Percentiles rank a stretch among this genome's conserved stretches.
Evolutionary conservation across 768 basidiomycete species (phyloP).

Genomic region (Phanerochaete sordida): DNA sequence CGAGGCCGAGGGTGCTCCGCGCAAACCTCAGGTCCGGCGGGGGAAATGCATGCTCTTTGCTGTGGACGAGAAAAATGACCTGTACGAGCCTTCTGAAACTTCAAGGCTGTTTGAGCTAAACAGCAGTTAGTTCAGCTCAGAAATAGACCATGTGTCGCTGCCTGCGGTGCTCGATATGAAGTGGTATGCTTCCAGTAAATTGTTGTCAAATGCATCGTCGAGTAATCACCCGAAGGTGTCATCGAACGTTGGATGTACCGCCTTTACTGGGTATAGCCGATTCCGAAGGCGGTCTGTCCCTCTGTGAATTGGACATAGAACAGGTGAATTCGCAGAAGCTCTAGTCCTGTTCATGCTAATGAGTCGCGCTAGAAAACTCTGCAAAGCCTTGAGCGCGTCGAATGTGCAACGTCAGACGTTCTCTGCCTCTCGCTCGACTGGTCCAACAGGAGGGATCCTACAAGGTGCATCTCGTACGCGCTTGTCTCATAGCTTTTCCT

Average conservation of each 20-base stretch:
- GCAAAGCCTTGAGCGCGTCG: conserved; percentile 36
- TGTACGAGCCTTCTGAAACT: conserved; percentile 29
- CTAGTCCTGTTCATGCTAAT: not conserved
- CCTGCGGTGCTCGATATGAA: conserved; percentile 93
- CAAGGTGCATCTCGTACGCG: not conserved
- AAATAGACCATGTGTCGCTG: conserved; percentile 64
- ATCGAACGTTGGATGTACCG: conserved; percentile 36
- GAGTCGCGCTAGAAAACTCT: conserved; percentile 26
- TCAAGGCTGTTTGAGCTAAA: not conserved
- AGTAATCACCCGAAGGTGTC: conserved; percentile 47
- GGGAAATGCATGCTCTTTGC: conserved; percentile 77
- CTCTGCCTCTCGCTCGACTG: conserved; percentile 94
- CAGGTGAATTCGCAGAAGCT: conserved; percentile 35
- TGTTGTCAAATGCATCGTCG: not conserved
- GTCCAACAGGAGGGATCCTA: conserved; percentile 60
- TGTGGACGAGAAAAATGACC: conserved; percentile 30
- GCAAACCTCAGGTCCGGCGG: conserved; percentile 35
- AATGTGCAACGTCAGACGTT: conserved; percentile 48
- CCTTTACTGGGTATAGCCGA: conserved; percentile 74
- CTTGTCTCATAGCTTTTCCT: not conserved
- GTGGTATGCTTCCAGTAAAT: conserved; percentile 52
- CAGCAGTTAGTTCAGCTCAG: conserved; percentile 12
- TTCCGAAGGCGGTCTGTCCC: conserved; percentile 74
- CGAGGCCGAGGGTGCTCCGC: conserved; percentile 1
- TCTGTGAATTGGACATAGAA: conserved; percentile 52